Evolutionary conservation across 2,329 filamentous ascomycete genomes (phyloP).

Genomic region (Diplodia sapinea): DNA sequence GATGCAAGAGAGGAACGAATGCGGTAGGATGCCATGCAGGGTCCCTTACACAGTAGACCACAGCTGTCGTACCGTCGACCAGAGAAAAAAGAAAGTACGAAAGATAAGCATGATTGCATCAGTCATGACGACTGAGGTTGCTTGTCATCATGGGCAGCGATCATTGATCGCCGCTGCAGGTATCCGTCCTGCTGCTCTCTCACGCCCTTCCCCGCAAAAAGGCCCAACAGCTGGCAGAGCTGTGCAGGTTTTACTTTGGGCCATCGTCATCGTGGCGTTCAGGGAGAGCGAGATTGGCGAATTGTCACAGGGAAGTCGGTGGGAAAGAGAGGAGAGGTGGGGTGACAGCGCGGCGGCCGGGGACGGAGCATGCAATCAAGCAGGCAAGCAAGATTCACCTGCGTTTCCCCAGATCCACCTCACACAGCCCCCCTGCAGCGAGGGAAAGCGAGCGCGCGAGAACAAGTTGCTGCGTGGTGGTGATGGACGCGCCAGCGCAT

Average conservation of each 20-base stretch:
- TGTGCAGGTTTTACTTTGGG: not conserved
- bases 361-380: too few species aligned
- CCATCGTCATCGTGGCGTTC: not conserved
- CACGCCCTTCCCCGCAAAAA: not conserved
- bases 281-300: not conserved
- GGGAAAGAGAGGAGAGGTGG: not conserved
- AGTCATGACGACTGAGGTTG: conserved; percentile 2
- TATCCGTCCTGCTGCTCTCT: not conserved
- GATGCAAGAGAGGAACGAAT: too few species aligned
- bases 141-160: not conserved
- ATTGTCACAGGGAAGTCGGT: too few species aligned
- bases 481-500: not conserved
- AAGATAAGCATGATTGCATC: not conserved
- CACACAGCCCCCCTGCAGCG: not conserved
- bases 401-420: not conserved
- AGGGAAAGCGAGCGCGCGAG: too few species aligned
- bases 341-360: not conserved
- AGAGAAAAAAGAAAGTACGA: not conserved
- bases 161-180: not conserved
- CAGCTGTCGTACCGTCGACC: too few species aligned
- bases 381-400: not conserved
- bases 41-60: too few species aligned
- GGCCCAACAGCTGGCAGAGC: not conserved
- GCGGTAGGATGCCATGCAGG: too few species aligned
- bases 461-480: not conserved